Base-by-base conservation (phyloP, 139 green algal genomes). In the Asterochloris erici region DNA sequence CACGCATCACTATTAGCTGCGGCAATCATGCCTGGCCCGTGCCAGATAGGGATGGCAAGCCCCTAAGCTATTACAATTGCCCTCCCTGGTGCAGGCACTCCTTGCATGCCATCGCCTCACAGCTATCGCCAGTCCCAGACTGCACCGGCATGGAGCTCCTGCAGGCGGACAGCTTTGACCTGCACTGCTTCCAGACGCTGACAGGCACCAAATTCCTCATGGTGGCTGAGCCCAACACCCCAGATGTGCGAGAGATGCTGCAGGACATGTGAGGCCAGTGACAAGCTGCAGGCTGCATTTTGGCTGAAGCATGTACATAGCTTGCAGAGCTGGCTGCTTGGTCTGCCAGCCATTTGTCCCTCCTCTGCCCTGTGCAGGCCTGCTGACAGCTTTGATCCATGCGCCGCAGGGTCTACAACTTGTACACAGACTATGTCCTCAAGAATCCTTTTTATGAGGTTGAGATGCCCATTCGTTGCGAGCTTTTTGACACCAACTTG, bases 121-220 rank as follows among this genome's bases (percentile, higher is more conserved):
- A 98, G 89, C 85, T 98, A 29, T 97, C 95, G 0, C 96, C 96
- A 15, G 86, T 94, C 26, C 87, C 84, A 0, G 88, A 86, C 17
- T 96, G 95, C 84, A 90, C 86, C 11, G 93, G 95, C 64, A 97
- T 98, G 26, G 90, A 98, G 82, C 86, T 97, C 63, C 82, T 99
- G 70, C 90, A 97, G 77, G 92, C 94, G 0, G 96, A 98, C 68
- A 97, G 86, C 10, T 99, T 98, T 85, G 93, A 98, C 85, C 83
- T 99, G 77, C 95, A 98, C 87, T 98, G 93, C 89, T 94, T 96
- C 77, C 91, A 95, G 66, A 95, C 90, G 0, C 84, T 93, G 16
- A 98, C 96, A 12, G 96, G 92, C 15, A 96, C 91, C 29, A 98
- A 96, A 77, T 96, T 98, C 74, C 86, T 97, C 74, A 68, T 95